Evolutionary conservation across 2,329 filamentous ascomycete species (phyloP).

Genomic region (Fusarium chuoi): DNA sequence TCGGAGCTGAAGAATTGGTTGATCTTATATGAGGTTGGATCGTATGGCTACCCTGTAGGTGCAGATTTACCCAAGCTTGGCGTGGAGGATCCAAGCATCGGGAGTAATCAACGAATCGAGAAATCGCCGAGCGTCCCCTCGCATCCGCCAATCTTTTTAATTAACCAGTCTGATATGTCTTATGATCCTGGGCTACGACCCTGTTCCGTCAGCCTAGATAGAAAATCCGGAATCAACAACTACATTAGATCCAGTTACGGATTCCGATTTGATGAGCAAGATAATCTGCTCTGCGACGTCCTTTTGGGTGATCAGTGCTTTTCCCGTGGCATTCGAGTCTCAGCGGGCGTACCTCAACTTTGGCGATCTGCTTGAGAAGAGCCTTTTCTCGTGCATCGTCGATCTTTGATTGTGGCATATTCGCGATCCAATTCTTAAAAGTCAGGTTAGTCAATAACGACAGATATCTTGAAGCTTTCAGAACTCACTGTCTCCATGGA

Average conservation of each 20-base stretch:
- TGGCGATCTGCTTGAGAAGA: not conserved
- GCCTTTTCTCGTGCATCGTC: constrained; percentile 5
- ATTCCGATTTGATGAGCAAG: not conserved
- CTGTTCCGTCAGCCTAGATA: not conserved
- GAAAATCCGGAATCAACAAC: constrained; percentile 5
- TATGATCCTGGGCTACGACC: rapidly evolving
- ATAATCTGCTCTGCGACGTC: constrained; percentile 9
- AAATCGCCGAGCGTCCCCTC: not conserved
- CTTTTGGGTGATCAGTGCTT: not conserved
- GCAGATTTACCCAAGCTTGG: not conserved
- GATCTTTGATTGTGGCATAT: not conserved
- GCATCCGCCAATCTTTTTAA: not conserved
- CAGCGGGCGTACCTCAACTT: not conserved
- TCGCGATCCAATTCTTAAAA: not conserved
- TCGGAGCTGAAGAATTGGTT: not conserved
- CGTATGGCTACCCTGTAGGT: not conserved
- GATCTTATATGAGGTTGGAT: not conserved
- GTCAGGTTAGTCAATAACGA: not conserved
- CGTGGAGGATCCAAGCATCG: not conserved
- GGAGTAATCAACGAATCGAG: not conserved
- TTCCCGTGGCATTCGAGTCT: rapidly evolving
- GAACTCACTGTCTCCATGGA: constrained; percentile 10
- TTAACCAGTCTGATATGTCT: no score
- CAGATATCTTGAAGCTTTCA: rapidly evolving
- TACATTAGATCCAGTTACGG: not conserved